Evolutionary conservation across 768 basidiomycete genomes (phyloP).

Genomic region (Tylopilus sp.): DNA sequence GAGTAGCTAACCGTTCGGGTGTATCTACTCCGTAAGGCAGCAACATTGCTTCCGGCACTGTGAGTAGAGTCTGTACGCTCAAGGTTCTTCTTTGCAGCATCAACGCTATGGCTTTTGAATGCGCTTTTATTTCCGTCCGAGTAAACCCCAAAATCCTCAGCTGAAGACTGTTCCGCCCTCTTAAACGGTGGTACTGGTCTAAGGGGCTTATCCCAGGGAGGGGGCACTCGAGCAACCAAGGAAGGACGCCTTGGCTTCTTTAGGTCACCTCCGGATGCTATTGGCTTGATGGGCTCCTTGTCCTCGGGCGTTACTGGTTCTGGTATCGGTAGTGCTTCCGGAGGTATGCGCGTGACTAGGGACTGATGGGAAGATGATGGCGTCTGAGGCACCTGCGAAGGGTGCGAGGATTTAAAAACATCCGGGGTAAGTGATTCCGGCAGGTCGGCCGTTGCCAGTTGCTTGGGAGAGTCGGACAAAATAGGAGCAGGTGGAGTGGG

Average conservation of each 20-base stretch:
- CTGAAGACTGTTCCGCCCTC: constrained; percentile 11
- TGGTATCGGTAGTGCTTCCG: background rate
- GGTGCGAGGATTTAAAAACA: constrained; percentile 1
- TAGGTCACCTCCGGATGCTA: background rate
- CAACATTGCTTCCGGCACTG: constrained; percentile 59
- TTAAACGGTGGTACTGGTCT: constrained; percentile 22
- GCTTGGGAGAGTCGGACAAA: constrained; percentile 22
- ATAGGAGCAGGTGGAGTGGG: constrained; percentile 2
- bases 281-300: background rate
- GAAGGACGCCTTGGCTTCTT: constrained; percentile 21
- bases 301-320: background rate
- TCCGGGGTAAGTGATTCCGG: constrained; percentile 5
- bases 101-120: constrained; percentile 30
- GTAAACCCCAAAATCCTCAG: constrained; percentile 35
- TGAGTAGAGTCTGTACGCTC: constrained; percentile 53
- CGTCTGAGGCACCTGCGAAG: constrained; percentile 5
- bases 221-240: constrained; percentile 17
- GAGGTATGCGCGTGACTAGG: background rate
- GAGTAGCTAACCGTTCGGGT: constrained; percentile 46
- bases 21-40: constrained; percentile 66
- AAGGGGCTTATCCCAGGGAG: constrained; percentile 14
- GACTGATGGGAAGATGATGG: constrained; percentile 4
- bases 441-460: constrained; percentile 1
- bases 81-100: constrained; percentile 32
- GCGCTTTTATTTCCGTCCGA: constrained; percentile 15